These are phyloP conservation scores for Platanthera guangdongensis DNA, from an alignment of 106 monocot species.

Conservation along the genomic window DNA sequence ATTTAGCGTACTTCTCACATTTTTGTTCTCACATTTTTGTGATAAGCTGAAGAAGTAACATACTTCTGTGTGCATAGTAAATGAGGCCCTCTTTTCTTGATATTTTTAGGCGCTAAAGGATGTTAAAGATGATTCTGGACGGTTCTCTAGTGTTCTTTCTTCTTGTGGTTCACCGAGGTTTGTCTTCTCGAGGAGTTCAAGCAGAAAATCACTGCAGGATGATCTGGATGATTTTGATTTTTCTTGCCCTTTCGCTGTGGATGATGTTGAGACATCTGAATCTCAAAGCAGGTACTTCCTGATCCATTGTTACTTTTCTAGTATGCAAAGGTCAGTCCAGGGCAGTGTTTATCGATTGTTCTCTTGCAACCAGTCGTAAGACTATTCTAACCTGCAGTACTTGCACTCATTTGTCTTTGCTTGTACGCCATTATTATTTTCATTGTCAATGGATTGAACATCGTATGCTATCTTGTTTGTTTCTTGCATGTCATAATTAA, in stretches of 20 bases:
- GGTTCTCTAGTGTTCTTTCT: conserved; percentile 67
- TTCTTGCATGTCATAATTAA: neutral
- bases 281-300: conserved; percentile 60
- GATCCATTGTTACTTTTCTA: neutral
- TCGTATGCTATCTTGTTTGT: neutral
- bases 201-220: conserved; percentile 70
- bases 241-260: conserved; percentile 82
- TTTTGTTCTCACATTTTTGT: neutral
- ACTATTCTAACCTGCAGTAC: neutral
- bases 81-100: neutral
- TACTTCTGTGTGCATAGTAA: neutral
- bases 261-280: conserved; percentile 77
- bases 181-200: conserved; percentile 76
- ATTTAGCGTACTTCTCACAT: neutral
- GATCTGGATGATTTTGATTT: conserved; percentile 74
- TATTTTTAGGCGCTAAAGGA: conserved; percentile 50
- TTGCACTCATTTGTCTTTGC: neutral
- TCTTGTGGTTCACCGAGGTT: conserved; percentile 59
- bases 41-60: neutral
- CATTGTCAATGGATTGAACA: neutral
- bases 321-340: neutral
- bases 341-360: neutral
- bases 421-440: neutral
- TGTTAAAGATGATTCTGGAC: conserved; percentile 73
- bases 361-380: neutral